A percentile compares a stretch with the other conserved stretches of the same genome.
Conservation (phyloP, 2,329 filamentous ascomycete species). For the Aspergillus sp. region DNA sequence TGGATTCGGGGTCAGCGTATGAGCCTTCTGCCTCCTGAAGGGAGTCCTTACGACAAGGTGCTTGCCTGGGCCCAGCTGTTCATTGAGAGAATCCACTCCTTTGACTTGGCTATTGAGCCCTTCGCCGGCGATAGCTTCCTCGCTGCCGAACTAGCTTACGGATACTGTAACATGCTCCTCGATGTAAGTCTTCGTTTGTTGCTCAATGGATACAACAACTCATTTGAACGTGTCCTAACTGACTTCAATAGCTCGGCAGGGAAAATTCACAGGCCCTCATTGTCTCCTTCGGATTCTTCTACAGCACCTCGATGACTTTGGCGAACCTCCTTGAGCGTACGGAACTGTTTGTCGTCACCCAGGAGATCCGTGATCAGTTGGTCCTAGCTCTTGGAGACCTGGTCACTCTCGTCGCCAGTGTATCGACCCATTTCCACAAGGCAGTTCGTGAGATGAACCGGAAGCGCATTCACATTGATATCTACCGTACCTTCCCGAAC, state of each 20-base stretch:
- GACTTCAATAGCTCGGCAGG: constrained; percentile 41
- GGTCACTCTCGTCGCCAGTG: constrained; percentile 26
- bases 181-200: constrained; percentile 34
- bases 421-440: constrained; percentile 38
- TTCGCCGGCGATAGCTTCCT: constrained; percentile 38
- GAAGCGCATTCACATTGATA: constrained; percentile 31
- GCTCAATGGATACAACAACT: background rate
- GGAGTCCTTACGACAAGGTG: constrained; percentile 42
- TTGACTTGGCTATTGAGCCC: constrained; percentile 33
- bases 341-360: constrained; percentile 44
- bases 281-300: constrained; percentile 52
- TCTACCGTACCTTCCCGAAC: constrained; percentile 36
- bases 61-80: constrained; percentile 40
- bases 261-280: constrained; percentile 49
- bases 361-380: constrained; percentile 49
- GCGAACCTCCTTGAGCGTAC: constrained; percentile 46
- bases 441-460: constrained; percentile 24
- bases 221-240: background rate
- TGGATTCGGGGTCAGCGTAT: constrained; percentile 41
- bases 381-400: constrained; percentile 37
- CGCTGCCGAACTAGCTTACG: constrained; percentile 50
- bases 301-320: constrained; percentile 45
- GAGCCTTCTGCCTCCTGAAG: constrained; percentile 38
- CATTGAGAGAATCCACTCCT: constrained; percentile 36
- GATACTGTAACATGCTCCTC: constrained; percentile 47